Evolutionary conservation across 1,284 basidiomycete genomes (phyloP), one percentile per base, ranked within the genome.

Genomic region (Moniliella sp.): DNA sequence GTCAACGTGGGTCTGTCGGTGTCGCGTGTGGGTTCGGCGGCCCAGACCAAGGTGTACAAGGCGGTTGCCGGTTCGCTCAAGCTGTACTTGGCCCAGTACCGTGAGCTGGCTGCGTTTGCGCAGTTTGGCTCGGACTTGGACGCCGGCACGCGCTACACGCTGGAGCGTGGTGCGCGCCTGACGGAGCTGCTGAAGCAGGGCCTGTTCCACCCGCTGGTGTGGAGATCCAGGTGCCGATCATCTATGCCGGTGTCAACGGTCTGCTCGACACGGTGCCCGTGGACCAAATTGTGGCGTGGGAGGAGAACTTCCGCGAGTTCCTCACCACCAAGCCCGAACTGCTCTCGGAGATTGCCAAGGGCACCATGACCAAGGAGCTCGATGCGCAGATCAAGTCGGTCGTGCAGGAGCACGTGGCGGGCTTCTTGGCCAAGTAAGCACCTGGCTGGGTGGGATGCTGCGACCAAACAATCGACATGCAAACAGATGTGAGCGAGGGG

Each of bases 1-100:
- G 93, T 94, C 67, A 94, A 94, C 71, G 88, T 97, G 72, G 88
- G 88, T 88, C 80, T 97, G 45, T 97, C 88, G 43, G 88, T 97
- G 54, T 97, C 88, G 46, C 88, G 88, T 75, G 88, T 97, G 70
- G 88, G 88, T 63, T 94, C 88, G 33, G 86, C 88, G 61, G 88
- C 88, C 61, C 88, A 97, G 72, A 93, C 84, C 42, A 65, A 64
- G 61, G 77, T 82, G 14, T 13, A 27, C 32, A 97, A 94, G 78
- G 82, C 91, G 70, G 93, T 94, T 59, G 86, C 88, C 54, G 88
- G 88, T 74, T 94, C 86, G 46, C 76, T 94, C 60, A 97, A 97
- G 72, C 75, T 97, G 34, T 94, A 94, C 75, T 81, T 97, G 48
- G 88, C 88, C 33, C 88, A 97, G 66, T 97, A 94, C 73, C 86